Base-by-base conservation (phyloP, 2,329 filamentous ascomycete genomes). In the Ceratocystis destructans region DNA sequence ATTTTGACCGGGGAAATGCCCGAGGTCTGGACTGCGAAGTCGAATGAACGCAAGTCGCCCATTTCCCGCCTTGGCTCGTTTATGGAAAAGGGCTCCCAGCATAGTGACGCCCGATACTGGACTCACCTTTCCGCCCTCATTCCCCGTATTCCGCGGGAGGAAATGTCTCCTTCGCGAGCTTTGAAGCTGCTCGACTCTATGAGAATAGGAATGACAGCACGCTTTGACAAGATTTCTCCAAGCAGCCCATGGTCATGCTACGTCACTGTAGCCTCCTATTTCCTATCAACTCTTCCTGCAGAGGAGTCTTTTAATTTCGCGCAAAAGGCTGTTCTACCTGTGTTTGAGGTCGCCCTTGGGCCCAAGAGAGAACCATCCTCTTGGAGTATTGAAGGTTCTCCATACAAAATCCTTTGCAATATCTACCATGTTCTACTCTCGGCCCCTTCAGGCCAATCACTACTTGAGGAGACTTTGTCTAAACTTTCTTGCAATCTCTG, bases 41-140 rank as follows among this genome's bases (percentile, higher is more conserved):
- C 73, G 0, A 77, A 74, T 15, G 77, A 77, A n/a, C 82, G 84
- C 69, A 83, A 81, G 66, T 76, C 81, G 1, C 79, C 83, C 0
- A 70, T 82, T 1, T 77, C 77, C 3, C 77, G 87, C 25, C 75
- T 99, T 3, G 82, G 83, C 62, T 78, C 84, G 7, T 94, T 95
- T 70, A 78, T 97, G 5, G 86, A 88, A 69, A 89, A 86, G 71
- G 93, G 94, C 2, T 96, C 93, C 0, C 89, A 96, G 72, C 83
- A 85, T n/a, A 87, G 88, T 2, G 79, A 84, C 0, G 76, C 80
- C 2, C 82, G 80, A 8, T 96, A 87, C 72, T 99, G 94, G 94
- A 75, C 79, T 31, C 83, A 82, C 17, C 73, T 96, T 41, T 79
- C 81, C 48, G 77, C 79, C 37, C 75, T 97, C 0, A 73, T 96